Evolutionary conservation across 768 basidiomycete species (phyloP).

Genomic region (Boletus pseudo-olivaceus): DNA sequence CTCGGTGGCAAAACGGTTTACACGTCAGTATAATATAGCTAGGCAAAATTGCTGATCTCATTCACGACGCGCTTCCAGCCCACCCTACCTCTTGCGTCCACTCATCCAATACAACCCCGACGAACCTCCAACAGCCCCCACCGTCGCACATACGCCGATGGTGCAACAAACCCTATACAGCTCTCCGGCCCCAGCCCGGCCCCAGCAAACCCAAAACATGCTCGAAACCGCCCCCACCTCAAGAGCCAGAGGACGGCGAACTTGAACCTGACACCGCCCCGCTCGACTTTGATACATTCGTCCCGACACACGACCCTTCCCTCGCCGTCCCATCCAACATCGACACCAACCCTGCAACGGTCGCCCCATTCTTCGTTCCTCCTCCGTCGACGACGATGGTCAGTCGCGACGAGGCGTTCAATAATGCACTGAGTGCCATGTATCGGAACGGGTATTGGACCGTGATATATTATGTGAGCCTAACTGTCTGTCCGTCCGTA

Average conservation of each 20-base stretch:
- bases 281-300: constrained; percentile 65
- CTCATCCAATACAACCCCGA: constrained; percentile 30
- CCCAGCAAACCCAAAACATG: constrained; percentile 5
- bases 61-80: too few species aligned
- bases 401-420: constrained; percentile 72
- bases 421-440: constrained; percentile 71
- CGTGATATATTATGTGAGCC: constrained; percentile 71
- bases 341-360: constrained; percentile 8
- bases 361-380: constrained; percentile 28
- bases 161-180: constrained; percentile 65
- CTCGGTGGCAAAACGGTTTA: constrained; percentile 31
- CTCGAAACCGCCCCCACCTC: background rate
- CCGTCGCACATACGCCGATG: constrained; percentile 41
- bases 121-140: background rate
- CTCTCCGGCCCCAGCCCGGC: constrained; percentile 8
- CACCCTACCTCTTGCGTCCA: constrained; percentile 16
- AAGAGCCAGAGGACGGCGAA: background rate
- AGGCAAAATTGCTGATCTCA: too few species aligned
- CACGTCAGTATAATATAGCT: constrained; percentile 7
- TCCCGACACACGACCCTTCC: constrained; percentile 67
- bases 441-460: constrained; percentile 91
- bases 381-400: constrained; percentile 39
- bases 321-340: constrained; percentile 37
- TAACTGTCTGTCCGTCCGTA: background rate
- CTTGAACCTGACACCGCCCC: constrained; percentile 54